Conservation (phyloP, 176 grass and related monocot species). For the Phragmites australis region DNA sequence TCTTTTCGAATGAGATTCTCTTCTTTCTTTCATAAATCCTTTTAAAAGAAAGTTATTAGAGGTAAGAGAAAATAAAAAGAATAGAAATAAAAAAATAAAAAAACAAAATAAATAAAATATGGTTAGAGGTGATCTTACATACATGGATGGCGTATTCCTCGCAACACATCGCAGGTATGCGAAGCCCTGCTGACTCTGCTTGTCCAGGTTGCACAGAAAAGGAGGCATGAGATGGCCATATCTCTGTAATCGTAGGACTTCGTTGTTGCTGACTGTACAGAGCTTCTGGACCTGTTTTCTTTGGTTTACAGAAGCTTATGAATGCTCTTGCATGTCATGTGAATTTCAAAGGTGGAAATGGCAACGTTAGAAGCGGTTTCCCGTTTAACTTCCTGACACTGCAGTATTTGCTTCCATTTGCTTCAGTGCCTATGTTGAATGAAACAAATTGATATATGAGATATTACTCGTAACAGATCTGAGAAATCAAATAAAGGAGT, state of each 20-base stretch:
- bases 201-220: conserved; percentile 72
- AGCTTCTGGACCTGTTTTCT: conserved; percentile 22
- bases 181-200: conserved; percentile 85
- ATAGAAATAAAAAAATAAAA: too few species aligned
- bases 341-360: conserved; percentile 10
- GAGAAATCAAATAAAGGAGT: too few species aligned
- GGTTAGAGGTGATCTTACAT: too few species aligned
- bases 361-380: neutral
- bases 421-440: neutral
- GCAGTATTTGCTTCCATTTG: too few species aligned
- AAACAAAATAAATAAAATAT: too few species aligned
- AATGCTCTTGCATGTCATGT: neutral
- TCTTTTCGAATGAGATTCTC: too few species aligned
- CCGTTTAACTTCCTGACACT: neutral
- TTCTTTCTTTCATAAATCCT: too few species aligned
- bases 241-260: neutral
- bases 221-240: conserved; percentile 62
- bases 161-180: conserved; percentile 73
- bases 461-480: too few species aligned
- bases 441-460: too few species aligned
- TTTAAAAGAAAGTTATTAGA: too few species aligned
- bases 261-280: conserved; percentile 20
- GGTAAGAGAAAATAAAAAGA: too few species aligned
- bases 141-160: conserved; percentile 96
- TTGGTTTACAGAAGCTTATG: conserved; percentile 33